Conservation (phyloP, 1,139 yeast species). For the Magnusiomyces sp. region DNA sequence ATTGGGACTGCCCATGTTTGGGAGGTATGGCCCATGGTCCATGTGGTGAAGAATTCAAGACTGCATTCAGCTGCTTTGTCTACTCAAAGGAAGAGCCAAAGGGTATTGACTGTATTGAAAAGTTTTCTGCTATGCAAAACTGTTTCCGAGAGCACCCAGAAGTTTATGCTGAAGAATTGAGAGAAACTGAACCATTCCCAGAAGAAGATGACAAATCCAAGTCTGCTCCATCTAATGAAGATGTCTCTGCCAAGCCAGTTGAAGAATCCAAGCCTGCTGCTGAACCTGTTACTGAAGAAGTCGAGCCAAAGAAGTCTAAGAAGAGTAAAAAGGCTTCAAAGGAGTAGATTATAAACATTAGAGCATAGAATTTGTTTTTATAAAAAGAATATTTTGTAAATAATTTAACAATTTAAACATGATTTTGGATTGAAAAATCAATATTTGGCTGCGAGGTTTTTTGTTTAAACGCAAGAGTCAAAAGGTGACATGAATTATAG, state of each 20-base stretch:
- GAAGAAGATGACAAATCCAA: constrained; percentile 8
- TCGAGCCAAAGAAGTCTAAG: too few species aligned
- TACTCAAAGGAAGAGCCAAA: constrained; percentile 94
- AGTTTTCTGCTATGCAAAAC: constrained; percentile 85
- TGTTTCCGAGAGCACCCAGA: constrained; percentile 95
- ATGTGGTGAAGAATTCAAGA: constrained; percentile 96
- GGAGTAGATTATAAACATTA: too few species aligned
- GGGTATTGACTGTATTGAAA: constrained; percentile 92
- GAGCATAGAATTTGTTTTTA: not conserved
- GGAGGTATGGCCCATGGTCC: constrained; percentile 99
- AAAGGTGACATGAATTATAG: too few species aligned
- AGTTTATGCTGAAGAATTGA: constrained; percentile 83
- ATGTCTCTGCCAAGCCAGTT: too few species aligned
- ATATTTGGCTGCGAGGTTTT: too few species aligned
- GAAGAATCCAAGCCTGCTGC: too few species aligned
- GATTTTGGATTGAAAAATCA: too few species aligned
- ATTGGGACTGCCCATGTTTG: constrained; percentile 99
- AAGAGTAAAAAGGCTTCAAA: too few species aligned
- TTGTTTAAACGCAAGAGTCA: too few species aligned
- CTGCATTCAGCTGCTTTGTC: constrained; percentile 91
- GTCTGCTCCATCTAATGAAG: too few species aligned
- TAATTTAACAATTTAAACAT: too few species aligned
- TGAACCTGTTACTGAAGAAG: too few species aligned
- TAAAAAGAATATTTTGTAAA: not conserved
- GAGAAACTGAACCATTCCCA: constrained; percentile 25